phyloP scores from a whole-genome alignment of 2,329 filamentous ascomycete genomes.

The Thelonectria rubi region DNA sequence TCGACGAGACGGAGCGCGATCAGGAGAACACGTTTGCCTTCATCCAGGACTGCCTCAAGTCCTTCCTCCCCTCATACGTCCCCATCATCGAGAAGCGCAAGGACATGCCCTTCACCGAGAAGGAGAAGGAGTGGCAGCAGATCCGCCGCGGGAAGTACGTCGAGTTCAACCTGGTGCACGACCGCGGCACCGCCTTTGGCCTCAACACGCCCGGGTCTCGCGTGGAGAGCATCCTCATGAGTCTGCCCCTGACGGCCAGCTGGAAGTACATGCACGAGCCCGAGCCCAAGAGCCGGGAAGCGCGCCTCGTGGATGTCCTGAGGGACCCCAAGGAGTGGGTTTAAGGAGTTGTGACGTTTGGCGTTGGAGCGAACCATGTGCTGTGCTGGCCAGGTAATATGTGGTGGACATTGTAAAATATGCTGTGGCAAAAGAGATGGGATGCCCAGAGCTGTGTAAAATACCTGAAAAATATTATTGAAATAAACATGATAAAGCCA shows the following conservation, averaged over 20 bases:
- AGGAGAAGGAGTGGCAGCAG: slow-evolving; percentile 97
- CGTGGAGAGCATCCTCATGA: slow-evolving; percentile 98
- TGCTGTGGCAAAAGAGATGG: slow-evolving; percentile 33
- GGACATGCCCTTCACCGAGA: slow-evolving; percentile 86
- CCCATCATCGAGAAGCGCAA: slow-evolving; percentile 90
- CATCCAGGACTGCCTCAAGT: slow-evolving; percentile 81
- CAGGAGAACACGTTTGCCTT: slow-evolving; percentile 92
- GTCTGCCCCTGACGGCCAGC: slow-evolving; percentile 87
- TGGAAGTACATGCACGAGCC: slow-evolving; percentile 98
- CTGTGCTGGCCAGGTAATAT: slow-evolving; percentile 19
- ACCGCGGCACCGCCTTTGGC: slow-evolving; percentile 93
- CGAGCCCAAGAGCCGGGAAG: slow-evolving; percentile 78
- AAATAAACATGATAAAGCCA: slow-evolving; percentile 12
- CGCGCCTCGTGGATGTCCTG: slow-evolving; percentile 78
- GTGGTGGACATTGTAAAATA: slow-evolving; percentile 36
- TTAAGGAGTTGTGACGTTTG: slow-evolving; percentile 44
- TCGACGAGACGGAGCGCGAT: slow-evolving; percentile 87
- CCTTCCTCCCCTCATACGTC: slow-evolving; percentile 90
- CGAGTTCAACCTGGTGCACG: slow-evolving; percentile 98
- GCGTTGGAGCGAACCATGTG: neutral
- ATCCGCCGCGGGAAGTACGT: slow-evolving; percentile 93
- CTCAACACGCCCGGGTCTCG: slow-evolving; percentile 90
- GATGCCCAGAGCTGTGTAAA: slow-evolving; percentile 30
- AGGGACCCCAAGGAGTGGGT: slow-evolving; percentile 74
- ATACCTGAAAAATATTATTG: slow-evolving; percentile 11